phyloP scores from a whole-genome alignment of 2,329 filamentous ascomycete species.

The Diaporthe sp. region DNA sequence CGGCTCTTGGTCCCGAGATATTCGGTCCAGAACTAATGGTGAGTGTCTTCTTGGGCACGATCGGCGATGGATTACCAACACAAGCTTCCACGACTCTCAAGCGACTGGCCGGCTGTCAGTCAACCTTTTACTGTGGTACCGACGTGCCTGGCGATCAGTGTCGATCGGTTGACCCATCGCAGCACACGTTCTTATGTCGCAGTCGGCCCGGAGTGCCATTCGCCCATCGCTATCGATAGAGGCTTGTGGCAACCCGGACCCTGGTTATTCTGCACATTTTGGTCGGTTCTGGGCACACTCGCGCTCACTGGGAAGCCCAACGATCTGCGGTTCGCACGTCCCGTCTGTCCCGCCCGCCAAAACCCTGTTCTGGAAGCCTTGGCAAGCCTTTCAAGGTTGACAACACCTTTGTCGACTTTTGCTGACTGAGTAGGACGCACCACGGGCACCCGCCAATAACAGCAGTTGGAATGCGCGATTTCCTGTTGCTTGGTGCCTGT shows the following conservation, averaged over 20 bases:
- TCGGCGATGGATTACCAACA: conserved; percentile 29
- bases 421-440: conserved; percentile 16
- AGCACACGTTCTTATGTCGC: conserved; percentile 19
- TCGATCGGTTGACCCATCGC: conserved; percentile 19
- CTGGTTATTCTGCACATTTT: neutral
- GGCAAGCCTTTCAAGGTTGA: conserved; percentile 16
- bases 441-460: conserved; percentile 33
- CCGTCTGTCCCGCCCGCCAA: conserved; percentile 15
- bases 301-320: neutral
- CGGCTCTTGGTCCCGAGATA: conserved; percentile 3
- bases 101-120: conserved; percentile 9
- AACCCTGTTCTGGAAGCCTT: conserved; percentile 30
- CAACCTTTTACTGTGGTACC: conserved; percentile 26
- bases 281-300: conserved; percentile 6
- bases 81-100: conserved; percentile 24
- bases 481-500: conserved; percentile 18
- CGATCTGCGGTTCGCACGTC: conserved; percentile 4
- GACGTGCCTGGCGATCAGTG: conserved; percentile 35
- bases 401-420: neutral
- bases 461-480: conserved; percentile 34
- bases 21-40: neutral
- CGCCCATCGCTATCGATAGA: conserved; percentile 34
- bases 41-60: conserved; percentile 10
- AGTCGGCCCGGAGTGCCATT: conserved; percentile 26
- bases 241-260: conserved; percentile 12